These are phyloP conservation scores for Hemisphaericaspora xylofermentans DNA, from an alignment of 1,139 yeast genomes.

Conservation along the genomic window DNA sequence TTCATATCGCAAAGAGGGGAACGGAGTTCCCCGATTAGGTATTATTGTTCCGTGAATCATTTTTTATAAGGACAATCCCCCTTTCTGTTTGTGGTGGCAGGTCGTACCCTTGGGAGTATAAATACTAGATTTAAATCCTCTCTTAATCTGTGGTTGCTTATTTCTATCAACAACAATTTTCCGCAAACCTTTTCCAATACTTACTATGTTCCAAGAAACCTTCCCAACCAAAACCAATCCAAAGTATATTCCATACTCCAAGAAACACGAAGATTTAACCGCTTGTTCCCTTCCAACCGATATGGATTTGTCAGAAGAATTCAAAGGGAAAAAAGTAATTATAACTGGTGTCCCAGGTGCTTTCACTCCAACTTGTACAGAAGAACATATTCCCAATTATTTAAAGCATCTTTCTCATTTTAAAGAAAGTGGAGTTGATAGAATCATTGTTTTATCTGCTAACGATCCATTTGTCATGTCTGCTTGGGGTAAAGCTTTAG, in stretches of 20 bases:
- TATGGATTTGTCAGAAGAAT: slow-evolving; percentile 49
- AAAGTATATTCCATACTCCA: slow-evolving; percentile 56
- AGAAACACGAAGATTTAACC: slow-evolving; percentile 40
- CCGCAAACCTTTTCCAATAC: no score
- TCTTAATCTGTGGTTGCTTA: no score
- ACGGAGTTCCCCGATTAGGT: background rate
- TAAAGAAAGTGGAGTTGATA: slow-evolving; percentile 68
- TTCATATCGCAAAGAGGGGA: background rate
- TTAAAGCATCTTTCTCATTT: slow-evolving; percentile 51
- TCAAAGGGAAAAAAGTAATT: slow-evolving; percentile 56
- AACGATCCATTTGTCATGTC: slow-evolving; percentile 80
- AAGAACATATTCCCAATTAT: slow-evolving; percentile 77
- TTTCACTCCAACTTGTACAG: slow-evolving; percentile 87
- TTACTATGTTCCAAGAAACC: no score
- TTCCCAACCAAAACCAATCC: slow-evolving; percentile 56
- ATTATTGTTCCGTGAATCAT: background rate
- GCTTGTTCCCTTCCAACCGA: slow-evolving; percentile 56
- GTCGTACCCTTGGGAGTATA: no score
- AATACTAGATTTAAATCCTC: no score
- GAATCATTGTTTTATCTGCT: slow-evolving; percentile 68
- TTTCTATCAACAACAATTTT: no score
- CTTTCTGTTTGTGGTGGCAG: no score
- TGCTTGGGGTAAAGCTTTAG: slow-evolving; percentile 81
- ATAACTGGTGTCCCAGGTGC: slow-evolving; percentile 90
- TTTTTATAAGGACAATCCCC: no score